Percentiles rank a stretch among this genome's conserved stretches.
These are phyloP conservation scores for Meyerozyma smithsonii DNA, from an alignment of 1,139 yeast species.

Conservation along the genomic window DNA sequence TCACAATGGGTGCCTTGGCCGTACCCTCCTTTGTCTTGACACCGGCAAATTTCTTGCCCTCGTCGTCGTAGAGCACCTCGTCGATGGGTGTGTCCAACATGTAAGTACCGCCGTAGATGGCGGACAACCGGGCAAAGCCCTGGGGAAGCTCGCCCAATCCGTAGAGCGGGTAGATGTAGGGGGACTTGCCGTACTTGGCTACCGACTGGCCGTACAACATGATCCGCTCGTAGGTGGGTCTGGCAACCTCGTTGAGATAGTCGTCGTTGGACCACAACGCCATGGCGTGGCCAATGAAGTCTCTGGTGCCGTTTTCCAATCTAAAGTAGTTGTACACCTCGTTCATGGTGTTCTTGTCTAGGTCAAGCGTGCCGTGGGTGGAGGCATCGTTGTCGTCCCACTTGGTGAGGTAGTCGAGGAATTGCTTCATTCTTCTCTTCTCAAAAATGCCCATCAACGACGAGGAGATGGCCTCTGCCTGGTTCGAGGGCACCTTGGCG, in stretches of 20 bases:
- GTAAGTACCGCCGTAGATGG: conserved; percentile 97
- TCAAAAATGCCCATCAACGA: conserved; percentile 95
- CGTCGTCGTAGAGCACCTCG: conserved; percentile 70
- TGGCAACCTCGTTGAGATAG: conserved; percentile 82
- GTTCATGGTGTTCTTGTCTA: conserved; percentile 88
- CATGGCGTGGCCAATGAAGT: conserved; percentile 98
- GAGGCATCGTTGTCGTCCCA: conserved; percentile 74
- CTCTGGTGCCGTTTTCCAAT: conserved; percentile 88
- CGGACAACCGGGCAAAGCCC: conserved; percentile 95
- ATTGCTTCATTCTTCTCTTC: conserved; percentile 90
- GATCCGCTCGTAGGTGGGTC: conserved; percentile 87
- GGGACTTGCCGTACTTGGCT: conserved; percentile 93
- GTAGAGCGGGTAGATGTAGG: conserved; percentile 91
- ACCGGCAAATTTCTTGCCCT: conserved; percentile 69
- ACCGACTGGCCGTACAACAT: conserved; percentile 84
- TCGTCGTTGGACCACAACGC: conserved; percentile 95
- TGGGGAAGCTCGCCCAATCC: conserved; percentile 98
- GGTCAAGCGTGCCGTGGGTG: conserved; percentile 83
- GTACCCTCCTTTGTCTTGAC: conserved; percentile 88
- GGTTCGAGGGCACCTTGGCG: conserved; percentile 93
- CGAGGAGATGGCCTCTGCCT: conserved; percentile 84
- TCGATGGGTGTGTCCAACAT: conserved; percentile 97
- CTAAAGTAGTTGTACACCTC: conserved; percentile 88
- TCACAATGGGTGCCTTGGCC: conserved; percentile 89
- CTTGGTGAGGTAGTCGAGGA: conserved; percentile 80